Conservation (phyloP, 1,139 yeast species). For the Debaryomyces psychrophilus region DNA sequence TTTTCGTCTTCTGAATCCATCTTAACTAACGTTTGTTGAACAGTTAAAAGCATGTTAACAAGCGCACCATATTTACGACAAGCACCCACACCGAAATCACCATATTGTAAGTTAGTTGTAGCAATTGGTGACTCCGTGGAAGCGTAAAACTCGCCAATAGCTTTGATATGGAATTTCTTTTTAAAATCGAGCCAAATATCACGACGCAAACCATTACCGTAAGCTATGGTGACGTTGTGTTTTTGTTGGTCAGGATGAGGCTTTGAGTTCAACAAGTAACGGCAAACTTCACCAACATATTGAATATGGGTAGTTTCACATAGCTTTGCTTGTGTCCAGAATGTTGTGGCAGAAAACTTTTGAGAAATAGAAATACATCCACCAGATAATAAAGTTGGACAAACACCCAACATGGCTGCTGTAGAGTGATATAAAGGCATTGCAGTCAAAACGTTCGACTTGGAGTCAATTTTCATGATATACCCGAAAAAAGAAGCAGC, state of each 20-base stretch:
- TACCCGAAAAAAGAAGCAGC: slow-evolving; percentile 74
- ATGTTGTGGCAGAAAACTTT: slow-evolving; percentile 81
- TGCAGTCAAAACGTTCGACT: slow-evolving; percentile 75
- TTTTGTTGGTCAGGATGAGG: slow-evolving; percentile 64
- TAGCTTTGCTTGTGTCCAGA: slow-evolving; percentile 87
- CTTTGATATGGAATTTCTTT: slow-evolving; percentile 70
- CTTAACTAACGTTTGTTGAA: slow-evolving; percentile 63
- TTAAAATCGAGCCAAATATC: slow-evolving; percentile 89
- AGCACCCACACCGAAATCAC: slow-evolving; percentile 86
- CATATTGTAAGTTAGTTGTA: slow-evolving; percentile 77
- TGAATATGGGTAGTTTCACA: slow-evolving; percentile 79
- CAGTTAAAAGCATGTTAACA: slow-evolving; percentile 55
- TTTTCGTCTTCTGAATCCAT: slow-evolving; percentile 85
- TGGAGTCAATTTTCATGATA: slow-evolving; percentile 60
- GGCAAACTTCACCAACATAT: slow-evolving; percentile 94
- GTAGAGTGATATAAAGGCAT: slow-evolving; percentile 98
- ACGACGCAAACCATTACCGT: slow-evolving; percentile 92
- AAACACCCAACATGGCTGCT: slow-evolving; percentile 83
- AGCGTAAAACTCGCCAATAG: slow-evolving; percentile 90
- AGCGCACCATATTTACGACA: slow-evolving; percentile 81
- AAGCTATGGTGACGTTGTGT: slow-evolving; percentile 72
- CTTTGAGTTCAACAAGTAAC: slow-evolving; percentile 76
- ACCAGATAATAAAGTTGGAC: slow-evolving; percentile 65
- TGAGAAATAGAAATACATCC: slow-evolving; percentile 81
- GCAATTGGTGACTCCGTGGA: slow-evolving; percentile 94